Evolutionary conservation across 345 rosid species (phyloP).

Genomic region (Bruguiera gymnorhiza): DNA sequence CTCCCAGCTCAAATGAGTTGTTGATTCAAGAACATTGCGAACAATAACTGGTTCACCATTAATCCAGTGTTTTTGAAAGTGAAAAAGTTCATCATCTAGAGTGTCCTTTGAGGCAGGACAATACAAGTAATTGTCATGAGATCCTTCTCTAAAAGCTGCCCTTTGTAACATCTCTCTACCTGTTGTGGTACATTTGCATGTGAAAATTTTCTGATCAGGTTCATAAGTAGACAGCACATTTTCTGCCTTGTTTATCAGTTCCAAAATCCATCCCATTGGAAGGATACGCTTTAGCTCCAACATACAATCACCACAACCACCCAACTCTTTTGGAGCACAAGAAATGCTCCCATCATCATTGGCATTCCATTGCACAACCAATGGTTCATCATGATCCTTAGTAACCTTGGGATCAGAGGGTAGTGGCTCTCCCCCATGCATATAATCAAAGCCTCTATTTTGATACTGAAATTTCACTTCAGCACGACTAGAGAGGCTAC

Average conservation of each 20-base stretch:
- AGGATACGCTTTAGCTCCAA: constrained; percentile 68
- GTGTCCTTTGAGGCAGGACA: constrained; percentile 44
- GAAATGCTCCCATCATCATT: constrained; percentile 52
- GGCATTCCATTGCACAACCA: constrained; percentile 38
- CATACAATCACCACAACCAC: constrained; percentile 65
- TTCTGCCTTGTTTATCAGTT: constrained; percentile 44
- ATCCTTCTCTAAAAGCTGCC: constrained; percentile 58
- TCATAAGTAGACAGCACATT: constrained; percentile 25
- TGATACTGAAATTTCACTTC: constrained; percentile 41
- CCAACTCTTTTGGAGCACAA: constrained; percentile 62
- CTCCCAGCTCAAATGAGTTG: constrained; percentile 86
- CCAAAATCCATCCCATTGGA: constrained; percentile 46
- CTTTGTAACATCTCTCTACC: constrained; percentile 26
- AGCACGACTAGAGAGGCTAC: constrained; percentile 35
- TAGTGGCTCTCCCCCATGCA: constrained; percentile 61
- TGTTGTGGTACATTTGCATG: constrained; percentile 19
- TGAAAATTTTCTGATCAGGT: constrained; percentile 17
- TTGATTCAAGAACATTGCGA: constrained; percentile 45
- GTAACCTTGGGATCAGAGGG: constrained; percentile 16
- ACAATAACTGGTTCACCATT: constrained; percentile 86
- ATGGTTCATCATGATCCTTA: constrained; percentile 26
- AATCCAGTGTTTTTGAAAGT: constrained; percentile 68
- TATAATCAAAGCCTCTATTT: constrained; percentile 55
- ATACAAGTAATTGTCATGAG: constrained; percentile 58
- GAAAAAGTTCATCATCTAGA: constrained; percentile 35